These are phyloP conservation scores for Fusarium cyanostomum DNA, from an alignment of 2,329 filamentous ascomycete species.

Conservation along the genomic window DNA sequence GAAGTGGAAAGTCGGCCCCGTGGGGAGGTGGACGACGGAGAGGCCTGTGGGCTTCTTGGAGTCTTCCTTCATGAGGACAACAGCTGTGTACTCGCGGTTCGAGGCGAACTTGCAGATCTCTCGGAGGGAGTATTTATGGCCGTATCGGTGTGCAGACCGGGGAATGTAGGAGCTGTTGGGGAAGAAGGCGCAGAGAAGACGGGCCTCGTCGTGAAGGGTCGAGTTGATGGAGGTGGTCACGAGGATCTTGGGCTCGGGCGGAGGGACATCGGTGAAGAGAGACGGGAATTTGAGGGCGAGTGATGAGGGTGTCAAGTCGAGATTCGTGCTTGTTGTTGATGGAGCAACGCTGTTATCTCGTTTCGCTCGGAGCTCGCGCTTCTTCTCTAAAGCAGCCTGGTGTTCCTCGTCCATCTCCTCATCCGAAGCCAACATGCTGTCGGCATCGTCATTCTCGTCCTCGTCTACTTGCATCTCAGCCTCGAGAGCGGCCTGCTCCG, in stretches of 20 bases:
- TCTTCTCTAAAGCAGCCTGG: slow-evolving; percentile 54
- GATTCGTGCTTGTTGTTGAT: slow-evolving; percentile 70
- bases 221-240: slow-evolving; percentile 92
- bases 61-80: slow-evolving; percentile 89
- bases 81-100: slow-evolving; percentile 82
- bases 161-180: slow-evolving; percentile 89
- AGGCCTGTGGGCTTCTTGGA: slow-evolving; percentile 84
- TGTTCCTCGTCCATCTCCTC: slow-evolving; percentile 63
- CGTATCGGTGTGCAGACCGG: slow-evolving; percentile 82
- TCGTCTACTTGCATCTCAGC: slow-evolving; percentile 49
- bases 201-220: slow-evolving; percentile 84
- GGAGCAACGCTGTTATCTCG: slow-evolving; percentile 63
- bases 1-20: slow-evolving; percentile 93
- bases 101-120: slow-evolving; percentile 89
- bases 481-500: slow-evolving; percentile 59
- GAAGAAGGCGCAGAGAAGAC: slow-evolving; percentile 82
- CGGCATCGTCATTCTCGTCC: slow-evolving; percentile 66
- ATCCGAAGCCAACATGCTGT: slow-evolving; percentile 82
- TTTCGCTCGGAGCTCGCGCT: slow-evolving; percentile 56
- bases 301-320: slow-evolving; percentile 69
- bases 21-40: slow-evolving; percentile 83
- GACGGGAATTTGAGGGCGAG: slow-evolving; percentile 69
- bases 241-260: slow-evolving; percentile 80
- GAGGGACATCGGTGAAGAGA: slow-evolving; percentile 68
- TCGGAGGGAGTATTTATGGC: slow-evolving; percentile 89